Evolutionary conservation across 208 protist genomes (phyloP).

Genomic region (Wallacemonas sp.): DNA sequence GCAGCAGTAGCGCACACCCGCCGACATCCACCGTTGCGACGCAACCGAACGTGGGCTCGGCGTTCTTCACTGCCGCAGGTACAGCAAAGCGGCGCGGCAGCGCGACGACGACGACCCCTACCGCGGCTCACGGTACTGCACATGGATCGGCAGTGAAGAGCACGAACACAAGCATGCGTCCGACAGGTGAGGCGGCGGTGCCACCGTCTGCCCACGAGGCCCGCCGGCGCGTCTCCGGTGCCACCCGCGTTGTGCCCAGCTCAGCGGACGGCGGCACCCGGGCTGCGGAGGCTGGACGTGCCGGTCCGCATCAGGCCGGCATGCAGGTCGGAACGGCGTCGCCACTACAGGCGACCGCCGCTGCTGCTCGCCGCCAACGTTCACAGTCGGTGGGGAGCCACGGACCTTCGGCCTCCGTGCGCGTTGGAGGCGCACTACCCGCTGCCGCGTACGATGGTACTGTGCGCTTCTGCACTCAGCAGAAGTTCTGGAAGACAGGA

Average conservation of each 20-base stretch:
- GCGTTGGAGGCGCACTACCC: neutral
- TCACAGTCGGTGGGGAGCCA: neutral
- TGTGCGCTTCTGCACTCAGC: neutral
- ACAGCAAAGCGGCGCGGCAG: constrained; percentile 1
- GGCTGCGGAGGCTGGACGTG: neutral
- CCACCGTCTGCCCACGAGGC: too few relatives aligned
- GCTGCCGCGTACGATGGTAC: constrained; percentile 6
- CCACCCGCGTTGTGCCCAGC: too few relatives aligned
- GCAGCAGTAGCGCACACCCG: too few relatives aligned
- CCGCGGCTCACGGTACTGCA: neutral
- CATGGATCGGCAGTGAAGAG: neutral
- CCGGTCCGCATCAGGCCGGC: too few relatives aligned
- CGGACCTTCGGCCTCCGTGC: neutral
- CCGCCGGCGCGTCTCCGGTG: neutral
- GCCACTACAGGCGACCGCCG: neutral
- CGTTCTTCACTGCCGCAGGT: constrained; percentile 2
- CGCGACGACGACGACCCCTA: neutral
- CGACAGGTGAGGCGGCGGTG: too few relatives aligned
- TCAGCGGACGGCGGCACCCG: neutral
- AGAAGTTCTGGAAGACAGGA: constrained; percentile 1
- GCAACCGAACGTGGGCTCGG: neutral
- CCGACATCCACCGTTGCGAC: too few relatives aligned
- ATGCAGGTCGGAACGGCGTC: too few relatives aligned
- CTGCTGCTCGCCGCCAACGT: neutral
- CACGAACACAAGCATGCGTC: neutral